A percentile compares a stretch with the other conserved stretches of the same genome.
Evolutionary conservation across 1,284 basidiomycete genomes (phyloP).

Genomic region (Ustilago crameri): DNA sequence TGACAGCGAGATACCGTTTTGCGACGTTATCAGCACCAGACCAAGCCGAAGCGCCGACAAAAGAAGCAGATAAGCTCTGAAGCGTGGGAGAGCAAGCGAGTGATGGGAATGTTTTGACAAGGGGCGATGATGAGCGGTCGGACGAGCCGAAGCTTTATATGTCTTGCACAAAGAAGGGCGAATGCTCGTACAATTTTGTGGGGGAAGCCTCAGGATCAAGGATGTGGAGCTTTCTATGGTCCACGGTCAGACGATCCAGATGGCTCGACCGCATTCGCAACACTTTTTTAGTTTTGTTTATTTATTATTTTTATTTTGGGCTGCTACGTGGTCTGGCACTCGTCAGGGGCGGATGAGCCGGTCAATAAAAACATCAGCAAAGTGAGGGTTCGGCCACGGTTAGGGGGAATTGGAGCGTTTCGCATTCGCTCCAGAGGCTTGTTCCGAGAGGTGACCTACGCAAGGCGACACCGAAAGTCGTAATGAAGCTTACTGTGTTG

Average conservation of each 20-base stretch:
- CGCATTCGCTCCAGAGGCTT: constrained; percentile 28
- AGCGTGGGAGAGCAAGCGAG: constrained; percentile 7
- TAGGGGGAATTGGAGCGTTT: neutral
- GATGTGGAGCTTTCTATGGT: constrained; percentile 4
- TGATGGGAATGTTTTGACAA: neutral
- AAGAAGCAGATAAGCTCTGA: constrained; percentile 6
- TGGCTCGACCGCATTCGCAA: constrained; percentile 4
- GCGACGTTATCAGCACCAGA: constrained; percentile 5
- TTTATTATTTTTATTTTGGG: neutral
- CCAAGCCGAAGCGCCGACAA: neutral
- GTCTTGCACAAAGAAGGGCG: neutral
- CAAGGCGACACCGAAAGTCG: neutral
- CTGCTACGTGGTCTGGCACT: constrained; percentile 26
- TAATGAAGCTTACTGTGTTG: neutral
- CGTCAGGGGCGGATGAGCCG: constrained; percentile 19
- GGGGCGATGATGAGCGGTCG: constrained; percentile 3
- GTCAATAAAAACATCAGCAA: neutral
- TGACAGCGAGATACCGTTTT: neutral
- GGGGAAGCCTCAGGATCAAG: neutral
- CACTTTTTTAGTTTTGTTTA: no score
- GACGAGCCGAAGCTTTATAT: constrained; percentile 33
- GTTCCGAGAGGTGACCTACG: neutral
- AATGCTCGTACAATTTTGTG: neutral
- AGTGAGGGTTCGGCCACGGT: constrained; percentile 10
- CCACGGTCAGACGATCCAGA: neutral